phyloP scores from a whole-genome alignment of 495 filamentous ascomycete species.

The Friedmanniomyces simplex region DNA sequence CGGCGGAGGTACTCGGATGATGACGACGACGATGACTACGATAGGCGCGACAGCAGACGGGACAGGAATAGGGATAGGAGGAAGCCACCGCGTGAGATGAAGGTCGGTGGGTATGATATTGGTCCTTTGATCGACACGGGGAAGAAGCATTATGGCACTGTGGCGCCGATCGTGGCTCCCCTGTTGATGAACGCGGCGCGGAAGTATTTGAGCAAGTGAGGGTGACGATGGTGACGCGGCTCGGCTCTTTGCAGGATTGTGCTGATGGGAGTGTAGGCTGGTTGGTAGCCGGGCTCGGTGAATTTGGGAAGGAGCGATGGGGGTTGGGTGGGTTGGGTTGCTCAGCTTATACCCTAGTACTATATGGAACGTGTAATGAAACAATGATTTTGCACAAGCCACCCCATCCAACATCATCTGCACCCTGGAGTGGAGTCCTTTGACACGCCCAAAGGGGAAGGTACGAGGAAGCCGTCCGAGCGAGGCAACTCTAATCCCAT shows the following conservation, averaged over 20 bases:
- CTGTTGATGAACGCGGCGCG: constrained; percentile 15
- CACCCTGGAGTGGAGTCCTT: too few species aligned
- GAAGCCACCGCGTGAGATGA: constrained; percentile 16
- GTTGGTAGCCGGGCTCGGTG: not conserved
- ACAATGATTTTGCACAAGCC: not conserved
- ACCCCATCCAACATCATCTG: not conserved
- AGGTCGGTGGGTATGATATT: constrained; percentile 18
- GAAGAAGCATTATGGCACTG: constrained; percentile 18
- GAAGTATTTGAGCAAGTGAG: constrained; percentile 2
- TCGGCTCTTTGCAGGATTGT: not conserved
- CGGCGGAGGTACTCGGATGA: constrained; percentile 13
- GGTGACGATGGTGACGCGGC: not conserved
- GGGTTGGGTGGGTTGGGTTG: not conserved
- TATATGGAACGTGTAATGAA: not conserved
- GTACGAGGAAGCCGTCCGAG: too few species aligned
- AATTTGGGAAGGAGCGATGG: not conserved
- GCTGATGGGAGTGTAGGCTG: not conserved
- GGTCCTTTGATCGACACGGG: constrained; percentile 14
- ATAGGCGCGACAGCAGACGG: constrained; percentile 9
- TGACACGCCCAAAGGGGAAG: too few species aligned
- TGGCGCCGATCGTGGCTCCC: constrained; percentile 16
- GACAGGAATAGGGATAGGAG: constrained; percentile 4
- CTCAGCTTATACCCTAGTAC: not conserved
- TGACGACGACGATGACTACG: constrained; percentile 10
- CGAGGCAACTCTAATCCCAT: too few species aligned